Evolutionary conservation across 2,329 filamentous ascomycete genomes (phyloP).

Genomic region (Rhexocercosporidium sp.): DNA sequence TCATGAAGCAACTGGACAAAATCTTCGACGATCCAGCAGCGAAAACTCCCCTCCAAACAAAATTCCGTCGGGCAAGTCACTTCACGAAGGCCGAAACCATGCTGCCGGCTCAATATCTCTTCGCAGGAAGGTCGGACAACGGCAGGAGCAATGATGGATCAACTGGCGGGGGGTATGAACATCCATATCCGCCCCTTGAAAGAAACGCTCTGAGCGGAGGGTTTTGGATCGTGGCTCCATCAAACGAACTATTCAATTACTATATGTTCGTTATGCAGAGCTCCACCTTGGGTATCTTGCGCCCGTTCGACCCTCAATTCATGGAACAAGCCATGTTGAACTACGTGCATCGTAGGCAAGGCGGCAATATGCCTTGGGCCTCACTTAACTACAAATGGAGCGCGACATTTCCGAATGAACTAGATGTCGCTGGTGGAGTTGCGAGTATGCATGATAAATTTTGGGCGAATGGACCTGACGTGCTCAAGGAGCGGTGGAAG

Average conservation of each 20-base stretch:
- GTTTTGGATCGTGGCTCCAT: not conserved
- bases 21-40: not conserved
- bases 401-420: slow-evolving; percentile 1
- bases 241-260: not conserved
- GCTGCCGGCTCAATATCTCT: not conserved
- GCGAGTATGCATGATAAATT: slow-evolving; percentile 1
- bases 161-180: not conserved
- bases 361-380: not conserved
- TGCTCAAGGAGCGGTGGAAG: not conserved
- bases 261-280: slow-evolving; percentile 1
- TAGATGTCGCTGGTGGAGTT: not conserved
- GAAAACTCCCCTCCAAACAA: not conserved
- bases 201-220: not conserved
- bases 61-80: not conserved
- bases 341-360: not conserved
- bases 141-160: not conserved
- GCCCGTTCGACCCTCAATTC: not conserved
- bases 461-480: not conserved
- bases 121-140: not conserved
- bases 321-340: not conserved
- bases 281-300: not conserved
- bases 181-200: not conserved
- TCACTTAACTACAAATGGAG: not conserved
- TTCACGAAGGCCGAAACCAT: not conserved
- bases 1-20: not conserved